Conservation (phyloP, 179 eudicot species). For the Patellifolia procumbens region DNA sequence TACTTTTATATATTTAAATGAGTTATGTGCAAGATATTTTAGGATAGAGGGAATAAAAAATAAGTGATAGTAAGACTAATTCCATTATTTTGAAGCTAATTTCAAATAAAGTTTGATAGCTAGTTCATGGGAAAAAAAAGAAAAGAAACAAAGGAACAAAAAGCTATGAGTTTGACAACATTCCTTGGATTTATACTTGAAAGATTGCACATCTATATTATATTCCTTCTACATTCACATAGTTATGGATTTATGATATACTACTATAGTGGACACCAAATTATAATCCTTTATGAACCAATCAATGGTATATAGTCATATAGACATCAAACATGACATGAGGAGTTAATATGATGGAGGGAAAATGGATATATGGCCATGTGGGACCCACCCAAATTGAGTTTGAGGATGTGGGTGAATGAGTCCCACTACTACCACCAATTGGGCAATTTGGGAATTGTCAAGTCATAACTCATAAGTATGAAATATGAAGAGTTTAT, state of each 20-base stretch:
- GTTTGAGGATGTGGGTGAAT: not conserved
- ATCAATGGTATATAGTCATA: not conserved
- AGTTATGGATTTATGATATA: too few relatives aligned
- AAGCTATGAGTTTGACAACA: not conserved
- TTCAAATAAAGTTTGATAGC: not conserved
- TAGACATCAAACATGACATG: constrained; percentile 8
- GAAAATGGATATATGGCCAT: not conserved
- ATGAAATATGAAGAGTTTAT: not conserved
- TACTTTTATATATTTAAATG: too few relatives aligned
- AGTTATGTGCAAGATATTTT: too few relatives aligned
- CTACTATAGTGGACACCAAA: not conserved
- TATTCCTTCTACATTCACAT: constrained; percentile 2
- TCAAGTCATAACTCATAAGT: too few relatives aligned
- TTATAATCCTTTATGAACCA: not conserved
- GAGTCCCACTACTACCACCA: not conserved
- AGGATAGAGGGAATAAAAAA: too few relatives aligned
- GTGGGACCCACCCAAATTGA: not conserved
- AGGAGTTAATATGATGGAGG: constrained; percentile 3
- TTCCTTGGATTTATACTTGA: constrained; percentile 1
- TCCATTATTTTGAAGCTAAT: too few relatives aligned
- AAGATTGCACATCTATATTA: not conserved
- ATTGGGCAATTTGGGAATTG: not conserved
- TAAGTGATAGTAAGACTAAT: too few relatives aligned
- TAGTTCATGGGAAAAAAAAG: not conserved
- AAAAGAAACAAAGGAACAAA: not conserved